These are phyloP conservation scores for Diplodia seriata DNA, from an alignment of 2,329 filamentous ascomycete genomes.

Conservation along the genomic window DNA sequence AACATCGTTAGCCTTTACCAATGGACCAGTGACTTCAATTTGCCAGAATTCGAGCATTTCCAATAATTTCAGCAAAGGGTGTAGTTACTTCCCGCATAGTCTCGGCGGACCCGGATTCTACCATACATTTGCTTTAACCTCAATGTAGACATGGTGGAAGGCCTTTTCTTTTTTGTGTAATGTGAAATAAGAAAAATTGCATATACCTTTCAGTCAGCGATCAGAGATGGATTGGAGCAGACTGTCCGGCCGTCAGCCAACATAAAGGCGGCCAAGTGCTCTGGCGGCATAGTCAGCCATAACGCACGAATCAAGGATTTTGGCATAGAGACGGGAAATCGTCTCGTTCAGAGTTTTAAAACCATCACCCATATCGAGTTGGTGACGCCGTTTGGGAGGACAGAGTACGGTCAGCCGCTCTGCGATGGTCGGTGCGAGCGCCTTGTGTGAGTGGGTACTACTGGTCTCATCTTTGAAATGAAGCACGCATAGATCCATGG, in stretches of 20 bases:
- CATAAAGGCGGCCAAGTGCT: neutral
- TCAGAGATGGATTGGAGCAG: neutral
- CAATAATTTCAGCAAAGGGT: conserved; percentile 2
- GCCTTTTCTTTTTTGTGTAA: neutral
- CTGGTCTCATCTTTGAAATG: neutral
- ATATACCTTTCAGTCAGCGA: neutral
- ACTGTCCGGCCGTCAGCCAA: neutral
- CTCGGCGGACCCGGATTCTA: conserved; percentile 20
- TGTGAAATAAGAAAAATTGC: neutral
- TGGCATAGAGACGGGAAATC: neutral
- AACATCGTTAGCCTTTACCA: neutral
- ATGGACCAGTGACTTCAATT: neutral
- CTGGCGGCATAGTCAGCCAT: neutral
- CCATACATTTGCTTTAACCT: conserved; percentile 7
- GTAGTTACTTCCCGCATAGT: conserved; percentile 8
- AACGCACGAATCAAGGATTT: neutral
- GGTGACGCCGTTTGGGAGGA: too few relatives aligned
- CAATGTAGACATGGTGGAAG: conserved; percentile 12
- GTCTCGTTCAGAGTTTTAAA: neutral
- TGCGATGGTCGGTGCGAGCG: neutral
- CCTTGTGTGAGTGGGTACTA: neutral
- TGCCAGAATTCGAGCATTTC: neutral
- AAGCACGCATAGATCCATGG: neutral
- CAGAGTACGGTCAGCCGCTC: neutral
- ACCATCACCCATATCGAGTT: neutral